Evolutionary conservation across 495 filamentous ascomycete species (phyloP), one percentile per base, ranked within the genome.

Genomic region (Aspergillus nidulans): DNA sequence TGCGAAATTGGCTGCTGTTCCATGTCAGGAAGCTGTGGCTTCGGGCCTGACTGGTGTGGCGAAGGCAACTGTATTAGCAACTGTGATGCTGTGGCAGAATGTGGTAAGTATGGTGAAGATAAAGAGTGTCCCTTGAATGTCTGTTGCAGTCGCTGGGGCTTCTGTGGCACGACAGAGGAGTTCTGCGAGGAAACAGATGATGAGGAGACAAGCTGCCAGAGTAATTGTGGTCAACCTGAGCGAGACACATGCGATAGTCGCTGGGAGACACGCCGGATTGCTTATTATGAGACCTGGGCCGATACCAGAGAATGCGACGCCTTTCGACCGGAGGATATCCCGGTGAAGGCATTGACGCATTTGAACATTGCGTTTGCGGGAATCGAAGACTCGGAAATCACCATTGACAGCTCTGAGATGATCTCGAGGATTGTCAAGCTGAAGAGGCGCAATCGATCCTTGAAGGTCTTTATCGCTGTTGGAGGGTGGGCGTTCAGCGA

Each of bases 321-420:
- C 2, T 42, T 28, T 26, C 16, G 16, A 5, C 59, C 57, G 4
- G 42, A 43, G 6, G 45, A 60, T 6, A 55, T 65, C 20, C n/a
- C 46, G 6, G 28, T 56, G 7, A 10, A 5, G 8, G 34, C 38
- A 1, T 48, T 57, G 19, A 65, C 63, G 30, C 57, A 65, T 49
- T 6, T 65, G 13, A 58, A 62, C 30, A 56, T 53, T 23, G 56
- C 63, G 1, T 65, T 65, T 46, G 47, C 28, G 1, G 20, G 32
- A 1, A 53, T 45, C 13, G n/a, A 53, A 16, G 49, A 51, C 15
- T 36, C 24, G 8, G 12, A 20, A 34, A 7, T 36, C 20, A 30
- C 47, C 13, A 51, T 40, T 18, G 49, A 51, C 1, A n/a, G 21
- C 20, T 53, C 18, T 4, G 49, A 42, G 38, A 19, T 26, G 21